These are phyloP conservation scores for Cladosporium sp. DNA, from an alignment of 2,329 filamentous ascomycete species.

Conservation along the genomic window DNA sequence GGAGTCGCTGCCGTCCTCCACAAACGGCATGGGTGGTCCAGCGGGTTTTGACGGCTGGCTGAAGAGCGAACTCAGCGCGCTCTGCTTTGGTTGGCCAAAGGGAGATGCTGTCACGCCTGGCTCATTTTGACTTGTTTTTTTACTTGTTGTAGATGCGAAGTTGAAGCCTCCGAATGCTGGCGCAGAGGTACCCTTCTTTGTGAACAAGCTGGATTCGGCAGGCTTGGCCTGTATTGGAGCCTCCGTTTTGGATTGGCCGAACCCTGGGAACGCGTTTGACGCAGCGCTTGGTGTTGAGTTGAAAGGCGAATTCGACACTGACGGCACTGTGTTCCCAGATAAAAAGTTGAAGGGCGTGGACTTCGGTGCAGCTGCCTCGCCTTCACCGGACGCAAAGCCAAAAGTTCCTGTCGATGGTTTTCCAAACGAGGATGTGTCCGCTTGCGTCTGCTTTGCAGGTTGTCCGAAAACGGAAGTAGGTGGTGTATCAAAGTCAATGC, in stretches of 20 bases:
- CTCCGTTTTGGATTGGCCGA: background rate
- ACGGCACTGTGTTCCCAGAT: background rate
- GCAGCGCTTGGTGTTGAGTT: background rate
- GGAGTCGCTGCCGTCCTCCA: constrained; percentile 3
- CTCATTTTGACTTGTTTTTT: background rate
- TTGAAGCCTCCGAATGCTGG: constrained; percentile 1
- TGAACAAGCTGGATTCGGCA: constrained; percentile 5
- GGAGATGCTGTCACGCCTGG: background rate
- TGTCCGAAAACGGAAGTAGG: constrained; percentile 8
- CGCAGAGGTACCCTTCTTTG: background rate
- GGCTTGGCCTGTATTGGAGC: background rate
- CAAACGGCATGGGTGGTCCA: constrained; percentile 1
- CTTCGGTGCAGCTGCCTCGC: background rate
- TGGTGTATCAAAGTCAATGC: background rate
- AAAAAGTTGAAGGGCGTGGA: constrained; percentile 7
- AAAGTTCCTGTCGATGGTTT: constrained; percentile 6
- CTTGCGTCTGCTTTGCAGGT: background rate
- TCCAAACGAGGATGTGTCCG: constrained; percentile 3
- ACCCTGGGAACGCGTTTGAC: background rate
- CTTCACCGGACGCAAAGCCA: background rate
- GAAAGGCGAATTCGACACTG: background rate
- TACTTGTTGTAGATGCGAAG: background rate
- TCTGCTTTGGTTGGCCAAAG: background rate
- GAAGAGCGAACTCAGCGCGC: background rate
- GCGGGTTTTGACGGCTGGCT: background rate